Percentiles rank a stretch among this genome's conserved stretches.
Evolutionary conservation across 2,329 filamentous ascomycete species (phyloP).

Genomic region (Alternaria tenuissima): DNA sequence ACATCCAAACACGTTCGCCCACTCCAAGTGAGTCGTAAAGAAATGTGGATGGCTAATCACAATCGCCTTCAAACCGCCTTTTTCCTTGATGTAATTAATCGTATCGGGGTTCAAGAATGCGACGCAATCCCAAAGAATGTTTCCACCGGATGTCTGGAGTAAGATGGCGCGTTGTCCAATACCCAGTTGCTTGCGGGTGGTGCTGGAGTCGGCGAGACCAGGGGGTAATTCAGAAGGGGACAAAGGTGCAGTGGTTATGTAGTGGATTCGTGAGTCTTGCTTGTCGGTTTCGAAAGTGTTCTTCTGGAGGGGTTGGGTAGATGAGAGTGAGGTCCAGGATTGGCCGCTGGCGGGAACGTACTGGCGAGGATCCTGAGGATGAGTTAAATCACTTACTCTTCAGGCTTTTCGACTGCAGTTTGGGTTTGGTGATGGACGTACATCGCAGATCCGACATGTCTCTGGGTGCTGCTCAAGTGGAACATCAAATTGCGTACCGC

Average conservation of each 20-base stretch:
- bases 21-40: constrained; percentile 78
- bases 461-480: constrained; percentile 58
- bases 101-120: constrained; percentile 73
- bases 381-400: constrained; percentile 13
- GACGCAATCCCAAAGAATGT: constrained; percentile 82
- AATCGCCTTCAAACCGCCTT: constrained; percentile 75
- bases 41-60: constrained; percentile 83
- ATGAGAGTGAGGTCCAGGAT: constrained; percentile 68
- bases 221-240: constrained; percentile 30
- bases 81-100: constrained; percentile 62
- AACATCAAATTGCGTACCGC: constrained; percentile 73
- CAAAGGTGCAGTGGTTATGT: constrained; percentile 53
- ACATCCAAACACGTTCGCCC: constrained; percentile 73
- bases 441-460: constrained; percentile 76
- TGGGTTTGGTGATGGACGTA: constrained; percentile 50
- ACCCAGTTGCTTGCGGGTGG: constrained; percentile 61
- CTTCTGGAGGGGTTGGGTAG: constrained; percentile 54
- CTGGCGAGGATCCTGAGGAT: constrained; percentile 66
- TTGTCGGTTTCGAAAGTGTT: constrained; percentile 64
- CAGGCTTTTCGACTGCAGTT: neutral
- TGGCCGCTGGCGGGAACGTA: constrained; percentile 72
- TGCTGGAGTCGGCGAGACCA: constrained; percentile 48
- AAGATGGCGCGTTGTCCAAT: constrained; percentile 81
- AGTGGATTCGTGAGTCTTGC: constrained; percentile 56
- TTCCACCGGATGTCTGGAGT: constrained; percentile 70